Conservation (phyloP, 345 rosid genomes). For the Syzygium aqueum region DNA sequence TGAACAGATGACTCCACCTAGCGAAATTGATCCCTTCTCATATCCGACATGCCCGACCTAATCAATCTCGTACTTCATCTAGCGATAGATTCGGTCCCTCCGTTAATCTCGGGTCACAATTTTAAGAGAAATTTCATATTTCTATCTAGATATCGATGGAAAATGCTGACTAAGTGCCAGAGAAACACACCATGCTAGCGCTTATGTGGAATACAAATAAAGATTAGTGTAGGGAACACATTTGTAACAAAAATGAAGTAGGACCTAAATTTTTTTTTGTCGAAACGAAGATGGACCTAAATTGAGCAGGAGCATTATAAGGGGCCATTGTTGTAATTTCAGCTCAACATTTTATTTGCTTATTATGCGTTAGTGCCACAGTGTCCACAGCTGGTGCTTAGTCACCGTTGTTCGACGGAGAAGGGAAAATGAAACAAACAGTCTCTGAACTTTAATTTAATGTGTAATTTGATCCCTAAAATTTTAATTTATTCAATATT, state of each 20-base stretch:
- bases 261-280: neutral
- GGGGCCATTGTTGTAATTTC: neutral
- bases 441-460: no score
- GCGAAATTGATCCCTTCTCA: neutral
- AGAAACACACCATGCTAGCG: fast-evolving
- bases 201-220: neutral
- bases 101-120: neutral
- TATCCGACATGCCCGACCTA: neutral
- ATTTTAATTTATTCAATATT: no score
- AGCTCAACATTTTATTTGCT: neutral
- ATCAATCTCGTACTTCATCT: neutral
- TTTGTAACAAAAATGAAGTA: neutral
- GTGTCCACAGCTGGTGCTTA: neutral
- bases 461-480: no score
- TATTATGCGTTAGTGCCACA: neutral
- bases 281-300: neutral
- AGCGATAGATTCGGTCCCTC: neutral
- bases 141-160: neutral
- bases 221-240: neutral
- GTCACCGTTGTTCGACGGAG: neutral
- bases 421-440: no score
- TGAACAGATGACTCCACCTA: neutral
- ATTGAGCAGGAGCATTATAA: neutral
- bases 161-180: neutral
- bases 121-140: neutral